Base-by-base conservation (phyloP, 805 yeast genomes). In the Kodamaea restingae region DNA sequence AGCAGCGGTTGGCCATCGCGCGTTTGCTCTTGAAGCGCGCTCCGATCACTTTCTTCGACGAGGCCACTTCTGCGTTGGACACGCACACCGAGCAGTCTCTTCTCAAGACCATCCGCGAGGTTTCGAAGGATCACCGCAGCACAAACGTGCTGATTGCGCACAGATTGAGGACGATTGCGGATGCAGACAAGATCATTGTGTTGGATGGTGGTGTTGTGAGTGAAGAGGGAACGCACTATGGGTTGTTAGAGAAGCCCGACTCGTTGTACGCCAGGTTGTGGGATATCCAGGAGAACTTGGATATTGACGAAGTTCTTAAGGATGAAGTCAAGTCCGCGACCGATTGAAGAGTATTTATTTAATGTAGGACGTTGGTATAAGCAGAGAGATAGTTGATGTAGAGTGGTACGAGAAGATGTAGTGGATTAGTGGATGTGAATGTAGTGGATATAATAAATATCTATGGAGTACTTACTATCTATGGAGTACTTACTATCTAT, bases 101-200 rank as follows among this genome's bases (percentile, higher is more conserved):
- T 32, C 63, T 93, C 53, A 75, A 72, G 38, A 90, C 96, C 0
- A 83, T 93, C 37, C 75, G 81, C 48, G 54, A 65, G 2, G 77
- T 87, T 17, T 83, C 93, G 57, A 69, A 61, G 36, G 60, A 56
- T 31, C 43, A 47, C 26, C 76, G 76, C 17, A 78, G 76, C 44
- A 93, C 98, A 1, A 85, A 87, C 50, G 80, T 93, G 4, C 85
- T 88, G 50, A 88, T 93, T 61, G 98, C 98, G 0, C 98, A 93
- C 58, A 67, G 98, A 46, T 70, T 91, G 54, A 74, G 97, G 57
- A 93, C 98, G 0, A 85, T 93, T 38, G 95, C 96, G 9, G 97
- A 91, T 56, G 73, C 95, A 2, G 97, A 93, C 54, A 88, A 86
- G 66, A 93, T 93, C 51, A 85, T 93, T 46, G 97, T 91, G 2